Base-by-base conservation (phyloP, 345 rosid species). In the Punica granatum region DNA sequence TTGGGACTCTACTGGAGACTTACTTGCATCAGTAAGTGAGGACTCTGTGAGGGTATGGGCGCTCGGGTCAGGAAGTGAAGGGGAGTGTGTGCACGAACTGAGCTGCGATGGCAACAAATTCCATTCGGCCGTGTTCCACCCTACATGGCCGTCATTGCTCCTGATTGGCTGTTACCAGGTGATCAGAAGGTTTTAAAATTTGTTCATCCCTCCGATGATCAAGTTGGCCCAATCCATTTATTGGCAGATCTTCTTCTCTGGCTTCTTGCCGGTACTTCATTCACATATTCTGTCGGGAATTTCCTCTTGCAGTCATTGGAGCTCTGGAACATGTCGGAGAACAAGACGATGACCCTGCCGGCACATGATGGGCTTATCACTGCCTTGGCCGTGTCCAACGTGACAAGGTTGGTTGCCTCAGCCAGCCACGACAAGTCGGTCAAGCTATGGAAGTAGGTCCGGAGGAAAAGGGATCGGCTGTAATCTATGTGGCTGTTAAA, bases 121-220 rank as follows among this genome's bases (percentile, higher is more conserved):
- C 76, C 88, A 85, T 71, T 91, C 97, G 26, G 92, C 98, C 31
- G 93, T 88, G 73, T 94, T 94, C 74, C 98, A 94, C 74, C 97
- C 99, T 9, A 67, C 82, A 6, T 83, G 74, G 75, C 80, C 87
- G 25, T 85, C 95, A 2, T 69, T 85, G 72, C 90, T 94, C 64
- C 95, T 94, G 65, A 84, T 94, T 34, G 97, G 99, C 54, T 89
- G 93, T 82, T 91, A 91, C 83, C 95, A 89, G 97, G 98, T 83
- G 84, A 77, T 81, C 44, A 6, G 31, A 28, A 56, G 34, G 14
- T 26, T n/a, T 39, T 4, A 30, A n/a, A 37, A 33, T 32, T 21
- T 13, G 25, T 15, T 13, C n/a, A 65, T 48, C 33, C 31, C 58
- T 66, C 4, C 12, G 18, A 26, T 12, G 3, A 51, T 46, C 21